Conservation (phyloP, 441 rosid species). For the Croton setiger region DNA sequence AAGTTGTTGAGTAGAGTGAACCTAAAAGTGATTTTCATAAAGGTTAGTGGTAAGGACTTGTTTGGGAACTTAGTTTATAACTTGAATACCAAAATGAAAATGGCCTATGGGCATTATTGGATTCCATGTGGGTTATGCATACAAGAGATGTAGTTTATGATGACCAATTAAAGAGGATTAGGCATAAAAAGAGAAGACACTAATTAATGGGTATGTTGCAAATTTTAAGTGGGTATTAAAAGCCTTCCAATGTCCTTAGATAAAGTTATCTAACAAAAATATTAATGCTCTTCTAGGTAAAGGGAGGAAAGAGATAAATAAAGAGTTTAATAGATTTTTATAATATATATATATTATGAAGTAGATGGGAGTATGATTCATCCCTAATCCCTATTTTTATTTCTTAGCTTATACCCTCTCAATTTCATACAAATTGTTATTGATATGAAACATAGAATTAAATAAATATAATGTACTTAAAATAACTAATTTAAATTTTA, state of each 20-base stretch:
- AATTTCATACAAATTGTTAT: no score
- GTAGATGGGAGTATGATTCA: no score
- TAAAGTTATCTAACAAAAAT: constrained; percentile 12
- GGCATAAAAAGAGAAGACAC: background rate
- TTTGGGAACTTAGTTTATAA: constrained; percentile 17
- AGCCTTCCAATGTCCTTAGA: background rate
- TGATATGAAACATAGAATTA: no score
- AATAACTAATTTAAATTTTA: no score
- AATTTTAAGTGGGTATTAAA: constrained; percentile 9
- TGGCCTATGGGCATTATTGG: constrained; percentile 22
- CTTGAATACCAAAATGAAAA: constrained; percentile 20
- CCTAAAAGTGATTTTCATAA: constrained; percentile 1
- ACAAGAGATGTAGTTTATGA: constrained; percentile 19
- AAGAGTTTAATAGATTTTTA: background rate
- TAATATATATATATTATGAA: no score
- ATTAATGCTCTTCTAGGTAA: constrained; percentile 6
- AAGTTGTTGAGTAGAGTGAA: constrained; percentile 20
- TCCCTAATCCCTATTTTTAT: no score
- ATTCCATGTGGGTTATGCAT: constrained; percentile 31
- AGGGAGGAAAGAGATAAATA: background rate
- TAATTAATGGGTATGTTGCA: constrained; percentile 18
- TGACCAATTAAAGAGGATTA: constrained; percentile 14
- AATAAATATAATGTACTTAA: no score
- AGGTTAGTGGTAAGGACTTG: constrained; percentile 21
- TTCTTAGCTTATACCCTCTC: no score